Conservation (phyloP, 257 asterid species). For the Solanum arcanum region DNA sequence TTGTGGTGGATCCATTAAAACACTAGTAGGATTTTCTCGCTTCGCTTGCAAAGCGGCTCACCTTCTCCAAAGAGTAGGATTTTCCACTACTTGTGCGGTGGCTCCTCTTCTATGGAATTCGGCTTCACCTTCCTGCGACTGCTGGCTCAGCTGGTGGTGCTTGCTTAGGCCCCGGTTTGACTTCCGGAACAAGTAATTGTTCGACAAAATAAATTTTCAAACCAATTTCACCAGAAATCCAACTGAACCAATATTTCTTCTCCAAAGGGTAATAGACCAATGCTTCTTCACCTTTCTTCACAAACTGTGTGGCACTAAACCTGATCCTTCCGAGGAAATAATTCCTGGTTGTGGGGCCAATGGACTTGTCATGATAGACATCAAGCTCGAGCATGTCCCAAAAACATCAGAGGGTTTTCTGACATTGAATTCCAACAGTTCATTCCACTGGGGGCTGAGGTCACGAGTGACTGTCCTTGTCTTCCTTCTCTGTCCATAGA, state of each 20-base stretch:
- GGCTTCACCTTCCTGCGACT: constrained; percentile 12
- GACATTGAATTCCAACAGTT: constrained; percentile 47
- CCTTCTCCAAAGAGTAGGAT: constrained; percentile 1
- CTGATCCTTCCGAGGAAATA: constrained; percentile 55
- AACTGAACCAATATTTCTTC: constrained; percentile 46
- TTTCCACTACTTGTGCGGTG: constrained; percentile 3
- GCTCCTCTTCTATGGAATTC: constrained; percentile 6
- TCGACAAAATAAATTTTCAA: constrained; percentile 57
- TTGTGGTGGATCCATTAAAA: constrained; percentile 11
- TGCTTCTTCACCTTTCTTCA: constrained; percentile 84
- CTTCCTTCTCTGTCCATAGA: constrained; percentile 71
- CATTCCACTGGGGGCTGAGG: constrained; percentile 67
- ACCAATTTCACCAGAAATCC: constrained; percentile 77
- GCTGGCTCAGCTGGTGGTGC: constrained; percentile 5
- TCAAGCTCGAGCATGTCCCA: constrained; percentile 70
- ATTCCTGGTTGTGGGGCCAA: constrained; percentile 74
- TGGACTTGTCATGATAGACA: constrained; percentile 43
- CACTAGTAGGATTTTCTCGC: constrained; percentile 3
- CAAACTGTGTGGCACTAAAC: constrained; percentile 59
- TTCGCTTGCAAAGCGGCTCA: neutral
- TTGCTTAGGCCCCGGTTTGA: constrained; percentile 12
- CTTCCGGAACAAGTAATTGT: constrained; percentile 29
- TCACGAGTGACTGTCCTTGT: constrained; percentile 55
- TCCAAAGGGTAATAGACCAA: constrained; percentile 66
- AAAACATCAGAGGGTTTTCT: constrained; percentile 51